Conservation (phyloP, 768 basidiomycete species). For the Tulasnella sp. region DNA sequence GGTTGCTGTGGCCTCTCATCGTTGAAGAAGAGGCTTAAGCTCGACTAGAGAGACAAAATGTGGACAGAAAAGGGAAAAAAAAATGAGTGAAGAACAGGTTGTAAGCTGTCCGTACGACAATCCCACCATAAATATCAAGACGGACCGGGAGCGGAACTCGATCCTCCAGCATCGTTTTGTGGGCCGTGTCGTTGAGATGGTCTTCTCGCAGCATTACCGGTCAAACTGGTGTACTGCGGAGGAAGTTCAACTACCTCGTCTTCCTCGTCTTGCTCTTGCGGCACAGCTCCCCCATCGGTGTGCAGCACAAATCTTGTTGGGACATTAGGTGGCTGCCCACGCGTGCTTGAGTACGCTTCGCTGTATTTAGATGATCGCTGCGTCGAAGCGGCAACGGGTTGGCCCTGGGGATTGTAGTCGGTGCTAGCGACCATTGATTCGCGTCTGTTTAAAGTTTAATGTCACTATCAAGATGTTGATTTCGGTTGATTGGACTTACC, state of each 20-base stretch:
- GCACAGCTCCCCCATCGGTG: slow-evolving; percentile 13
- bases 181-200: slow-evolving; percentile 1
- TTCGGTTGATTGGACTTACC: slow-evolving; percentile 1
- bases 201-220: background rate
- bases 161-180: background rate
- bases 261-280: slow-evolving; percentile 12
- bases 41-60: no score
- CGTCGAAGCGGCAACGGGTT: background rate
- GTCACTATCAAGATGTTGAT: background rate
- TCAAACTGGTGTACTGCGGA: slow-evolving; percentile 14
- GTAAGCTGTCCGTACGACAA: background rate
- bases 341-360: slow-evolving; percentile 3
- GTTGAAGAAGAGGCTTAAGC: no score
- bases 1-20: no score
- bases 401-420: no score
- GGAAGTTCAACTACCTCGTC: slow-evolving; percentile 16
- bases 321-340: slow-evolving; percentile 3
- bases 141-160: background rate
- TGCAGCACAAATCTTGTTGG: slow-evolving; percentile 16
- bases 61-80: no score
- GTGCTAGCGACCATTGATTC: no score
- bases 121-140: background rate
- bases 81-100: background rate
- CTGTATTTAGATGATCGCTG: background rate
- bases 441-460: background rate